Base-by-base conservation (phyloP, 2,329 filamentous ascomycete genomes). In the Aspergillus vadensis region DNA sequence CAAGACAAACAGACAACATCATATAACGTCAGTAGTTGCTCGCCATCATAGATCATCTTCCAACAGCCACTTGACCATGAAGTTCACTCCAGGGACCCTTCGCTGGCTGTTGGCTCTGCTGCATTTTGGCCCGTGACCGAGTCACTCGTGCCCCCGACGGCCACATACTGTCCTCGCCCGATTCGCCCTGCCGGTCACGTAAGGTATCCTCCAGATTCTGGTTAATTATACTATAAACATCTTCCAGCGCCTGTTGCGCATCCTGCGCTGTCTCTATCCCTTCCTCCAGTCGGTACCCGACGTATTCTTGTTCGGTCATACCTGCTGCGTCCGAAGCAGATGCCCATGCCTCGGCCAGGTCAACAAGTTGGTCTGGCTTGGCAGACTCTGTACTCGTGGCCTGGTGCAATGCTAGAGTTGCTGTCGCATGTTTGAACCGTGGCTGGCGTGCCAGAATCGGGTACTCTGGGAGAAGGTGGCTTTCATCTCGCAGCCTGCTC, bases 391-490 rank as follows among this genome's bases (percentile, higher is more conserved):
- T 25, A 19, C 60, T 64, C 1, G 56, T 14, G 10, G 59, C 55
- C 47, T 65, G 63, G 3, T 70, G 67, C 17, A 67, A 65, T 30
- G 63, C 68, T 15, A 72, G 65, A 9, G 71, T 67, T 2, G 71
- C 68, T 27, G 70, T 67, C 6, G 69, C 69, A 44, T 75, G 69
- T 53, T 76, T 74, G 66, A 76, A 76, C 39, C 73, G 74, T 5
- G 72, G 66, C 53, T 78, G 76, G 36, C 69, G 71, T 19, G 72
- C 69, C 6, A 73, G 65, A 23, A 76, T 67, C 3, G 77, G 76
- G 52, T 78, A 79, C 54, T 78, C 75, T 2, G 76, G 75, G n/a
- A 79, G 75, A 8, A 79, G 69, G 49, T 78, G 77, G 52, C 76
- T 79, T 60, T 79, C 77, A 39, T 78, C 75, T 8, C 71, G 71